Evolutionary conservation across 73 alveolate species (phyloP).

Genomic region (Blepharisma stoltei): DNA sequence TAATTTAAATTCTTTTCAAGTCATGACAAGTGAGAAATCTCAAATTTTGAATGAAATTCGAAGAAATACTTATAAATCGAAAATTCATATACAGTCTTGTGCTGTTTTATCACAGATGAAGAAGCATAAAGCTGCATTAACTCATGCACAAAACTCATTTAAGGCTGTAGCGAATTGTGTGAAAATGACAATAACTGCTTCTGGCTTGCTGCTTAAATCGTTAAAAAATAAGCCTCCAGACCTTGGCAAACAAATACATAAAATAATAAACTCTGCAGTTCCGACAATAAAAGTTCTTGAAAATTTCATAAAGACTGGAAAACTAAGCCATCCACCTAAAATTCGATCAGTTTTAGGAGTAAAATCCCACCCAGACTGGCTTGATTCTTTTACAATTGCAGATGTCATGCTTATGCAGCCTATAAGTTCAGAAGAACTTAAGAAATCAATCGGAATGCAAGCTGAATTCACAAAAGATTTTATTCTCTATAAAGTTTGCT

Average conservation of each 20-base stretch:
- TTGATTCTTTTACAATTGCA: background rate
- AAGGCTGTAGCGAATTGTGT: background rate
- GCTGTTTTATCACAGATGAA: slow-evolving; percentile 58
- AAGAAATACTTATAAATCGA: slow-evolving; percentile 27
- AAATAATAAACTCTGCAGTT: background rate
- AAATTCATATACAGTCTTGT: slow-evolving; percentile 53
- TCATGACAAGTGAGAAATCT: background rate
- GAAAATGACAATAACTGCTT: background rate
- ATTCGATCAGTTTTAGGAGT: slow-evolving; percentile 14
- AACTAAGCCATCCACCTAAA: background rate
- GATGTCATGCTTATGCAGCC: slow-evolving; percentile 8
- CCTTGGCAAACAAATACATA: background rate
- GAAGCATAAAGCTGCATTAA: slow-evolving; percentile 53
- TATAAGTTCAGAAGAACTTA: background rate
- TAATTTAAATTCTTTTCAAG: background rate
- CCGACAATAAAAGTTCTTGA: background rate
- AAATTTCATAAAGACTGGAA: background rate
- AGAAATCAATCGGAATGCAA: background rate
- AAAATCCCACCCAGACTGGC: slow-evolving; percentile 12
- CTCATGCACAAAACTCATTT: slow-evolving; percentile 46
- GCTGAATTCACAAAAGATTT: slow-evolving; percentile 17
- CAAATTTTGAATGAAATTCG: background rate
- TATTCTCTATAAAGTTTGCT: background rate
- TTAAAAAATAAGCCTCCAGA: background rate
- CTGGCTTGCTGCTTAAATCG: background rate